Conservation (phyloP, 768 basidiomycete genomes). For the Tephrocybe sp. region DNA sequence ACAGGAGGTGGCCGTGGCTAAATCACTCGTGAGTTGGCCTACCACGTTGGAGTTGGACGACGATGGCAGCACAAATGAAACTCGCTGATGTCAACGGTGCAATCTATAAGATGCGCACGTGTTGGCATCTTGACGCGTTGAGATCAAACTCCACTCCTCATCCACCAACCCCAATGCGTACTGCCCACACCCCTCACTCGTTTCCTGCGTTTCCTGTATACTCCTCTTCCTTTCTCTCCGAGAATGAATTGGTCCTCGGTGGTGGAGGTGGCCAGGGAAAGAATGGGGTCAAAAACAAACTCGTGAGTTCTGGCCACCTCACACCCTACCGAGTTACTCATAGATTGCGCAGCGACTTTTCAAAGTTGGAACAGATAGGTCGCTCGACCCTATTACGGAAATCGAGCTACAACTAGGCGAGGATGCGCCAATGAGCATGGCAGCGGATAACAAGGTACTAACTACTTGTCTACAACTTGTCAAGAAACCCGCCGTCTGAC, state of each 20-base stretch:
- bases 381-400: constrained; percentile 61
- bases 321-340: background rate
- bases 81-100: no score
- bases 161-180: constrained; percentile 71
- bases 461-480: constrained; percentile 13
- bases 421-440: constrained; percentile 98
- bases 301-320: constrained; percentile 51
- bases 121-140: no score
- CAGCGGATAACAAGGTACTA: constrained; percentile 57
- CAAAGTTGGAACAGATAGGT: constrained; percentile 50
- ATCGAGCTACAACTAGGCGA: constrained; percentile 77
- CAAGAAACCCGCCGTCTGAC: background rate
- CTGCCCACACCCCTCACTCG: constrained; percentile 75
- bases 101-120: no score
- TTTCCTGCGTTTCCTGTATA: constrained; percentile 87
- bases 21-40: background rate
- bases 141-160: no score
- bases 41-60: constrained; percentile 1
- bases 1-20: background rate
- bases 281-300: constrained; percentile 92
- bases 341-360: constrained; percentile 60
- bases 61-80: constrained; percentile 1
- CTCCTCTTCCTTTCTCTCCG: constrained; percentile 75
- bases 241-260: constrained; percentile 75
- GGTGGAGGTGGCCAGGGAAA: constrained; percentile 88